Evolutionary conservation across 2,329 filamentous ascomycete genomes (phyloP), one percentile per base, ranked within the genome.

Genomic region (Botrytis tulipae): DNA sequence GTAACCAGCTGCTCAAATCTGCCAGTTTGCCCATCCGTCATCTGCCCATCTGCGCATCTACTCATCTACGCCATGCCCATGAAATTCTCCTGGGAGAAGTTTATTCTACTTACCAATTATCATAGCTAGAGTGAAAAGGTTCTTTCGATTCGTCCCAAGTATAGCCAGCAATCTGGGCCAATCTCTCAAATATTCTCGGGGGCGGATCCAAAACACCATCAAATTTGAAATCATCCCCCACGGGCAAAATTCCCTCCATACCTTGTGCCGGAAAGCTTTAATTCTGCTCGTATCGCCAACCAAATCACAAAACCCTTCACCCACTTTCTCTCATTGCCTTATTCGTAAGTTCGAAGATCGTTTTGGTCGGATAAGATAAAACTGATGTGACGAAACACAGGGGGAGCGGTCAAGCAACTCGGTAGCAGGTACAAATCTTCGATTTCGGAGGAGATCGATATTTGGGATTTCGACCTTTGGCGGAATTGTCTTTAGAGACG

Each of bases 121-220:
- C 94, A 83, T 97, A 98, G 78, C 91, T 93, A 69, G 88, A 88
- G 80, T 91, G 89, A 73, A 87, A 84, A 18, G 88, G 88, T 40
- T 82, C 82, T 73, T 80, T 82, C 22, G 87, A 86, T 77, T 93
- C 91, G 82, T 94, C 91, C 92, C 92, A 95, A 10, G 87, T 89
- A 81, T 93, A 94, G 71, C 92, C 92, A 63, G 90, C 87, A 76
- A 95, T 86, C 81, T 93, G 91, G 75, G 88, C 87, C 77, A 95
- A 86, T 69, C 92, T 89, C 81, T 94, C 91, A 78, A 91, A 92
- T 71, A 95, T 87, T 78, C 90, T 89, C 77, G 87, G 85, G 61
- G 91, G 91, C 74, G 91, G 90, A 80, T 90, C 88, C 79, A 88
- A 84, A 78, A 89, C 87, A 79, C 87, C 85, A n/a, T 59, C 72